phyloP scores from a whole-genome alignment of 2,329 filamentous ascomycete species.

The Penicillium sp. region DNA sequence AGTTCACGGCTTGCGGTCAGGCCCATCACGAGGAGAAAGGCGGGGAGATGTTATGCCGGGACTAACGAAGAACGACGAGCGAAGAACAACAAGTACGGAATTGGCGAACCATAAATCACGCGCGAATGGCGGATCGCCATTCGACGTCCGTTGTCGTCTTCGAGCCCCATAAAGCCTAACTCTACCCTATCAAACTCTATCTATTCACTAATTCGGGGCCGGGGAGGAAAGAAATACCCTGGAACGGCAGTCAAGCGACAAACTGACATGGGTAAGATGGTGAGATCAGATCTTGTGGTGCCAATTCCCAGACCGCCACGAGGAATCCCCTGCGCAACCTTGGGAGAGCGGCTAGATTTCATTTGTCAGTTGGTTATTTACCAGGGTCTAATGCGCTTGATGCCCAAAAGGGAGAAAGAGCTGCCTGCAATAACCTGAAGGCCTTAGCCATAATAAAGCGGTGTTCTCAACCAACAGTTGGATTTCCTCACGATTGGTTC shows the following conservation, averaged over 20 bases:
- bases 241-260: background rate
- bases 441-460: background rate
- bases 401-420: background rate
- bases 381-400: background rate
- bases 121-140: background rate
- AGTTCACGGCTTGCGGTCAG: background rate
- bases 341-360: background rate
- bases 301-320: conserved; percentile 2
- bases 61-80: too few species aligned
- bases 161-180: background rate
- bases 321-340: background rate
- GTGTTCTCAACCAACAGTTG: background rate
- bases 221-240: background rate
- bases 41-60: background rate
- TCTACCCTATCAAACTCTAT: background rate
- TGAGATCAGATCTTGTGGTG: background rate
- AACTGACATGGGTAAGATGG: background rate
- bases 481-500: background rate
- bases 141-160: background rate
- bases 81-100: background rate
- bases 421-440: background rate
- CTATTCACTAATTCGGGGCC: background rate
- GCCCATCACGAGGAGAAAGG: background rate
- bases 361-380: background rate
- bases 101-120: background rate